phyloP scores from a whole-genome alignment of 2,329 filamentous ascomycete genomes.

The Ascochyta koolunga region DNA sequence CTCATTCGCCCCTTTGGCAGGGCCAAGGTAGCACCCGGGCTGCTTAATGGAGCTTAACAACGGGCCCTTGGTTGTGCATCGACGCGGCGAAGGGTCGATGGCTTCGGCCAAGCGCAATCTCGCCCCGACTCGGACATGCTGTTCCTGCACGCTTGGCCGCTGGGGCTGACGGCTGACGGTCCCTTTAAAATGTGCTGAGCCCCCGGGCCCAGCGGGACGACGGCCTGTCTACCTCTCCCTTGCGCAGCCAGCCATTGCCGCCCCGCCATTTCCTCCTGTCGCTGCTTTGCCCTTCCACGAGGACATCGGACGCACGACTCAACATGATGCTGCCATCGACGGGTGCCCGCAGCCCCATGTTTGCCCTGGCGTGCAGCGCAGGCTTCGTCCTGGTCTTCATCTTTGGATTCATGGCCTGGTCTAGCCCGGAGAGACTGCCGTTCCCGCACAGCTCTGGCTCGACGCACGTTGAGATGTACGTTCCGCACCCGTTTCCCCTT shows the following conservation, averaged over 20 bases:
- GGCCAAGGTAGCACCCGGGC: slow-evolving; percentile 14
- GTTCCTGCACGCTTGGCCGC: slow-evolving; percentile 28
- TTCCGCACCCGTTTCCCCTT: neutral
- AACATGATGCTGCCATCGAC: slow-evolving; percentile 40
- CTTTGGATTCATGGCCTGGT: slow-evolving; percentile 45
- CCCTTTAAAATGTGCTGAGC: slow-evolving; percentile 33
- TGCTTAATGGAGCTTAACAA: slow-evolving; percentile 20
- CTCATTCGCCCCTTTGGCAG: slow-evolving; percentile 16
- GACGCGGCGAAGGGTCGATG: slow-evolving; percentile 22
- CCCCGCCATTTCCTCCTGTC: slow-evolving; percentile 13
- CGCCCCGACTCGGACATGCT: slow-evolving; percentile 22
- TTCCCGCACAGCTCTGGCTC: slow-evolving; percentile 24
- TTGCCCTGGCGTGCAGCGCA: slow-evolving; percentile 39
- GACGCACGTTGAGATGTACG: slow-evolving; percentile 37
- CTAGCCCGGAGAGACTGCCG: slow-evolving; percentile 33
- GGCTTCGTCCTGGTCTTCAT: slow-evolving; percentile 40
- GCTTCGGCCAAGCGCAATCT: slow-evolving; percentile 35
- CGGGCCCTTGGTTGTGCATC: slow-evolving; percentile 16
- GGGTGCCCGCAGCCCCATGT: slow-evolving; percentile 41
- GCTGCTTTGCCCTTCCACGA: slow-evolving; percentile 14
- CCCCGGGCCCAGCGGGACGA: slow-evolving; percentile 21
- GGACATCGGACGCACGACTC: slow-evolving; percentile 7
- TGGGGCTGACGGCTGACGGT: slow-evolving; percentile 27
- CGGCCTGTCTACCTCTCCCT: slow-evolving; percentile 13
- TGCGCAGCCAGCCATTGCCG: slow-evolving; percentile 20